Percentiles rank a stretch among this genome's conserved stretches.
phyloP scores from a whole-genome alignment of 2,329 filamentous ascomycete genomes.

The Eutypella sp. region DNA sequence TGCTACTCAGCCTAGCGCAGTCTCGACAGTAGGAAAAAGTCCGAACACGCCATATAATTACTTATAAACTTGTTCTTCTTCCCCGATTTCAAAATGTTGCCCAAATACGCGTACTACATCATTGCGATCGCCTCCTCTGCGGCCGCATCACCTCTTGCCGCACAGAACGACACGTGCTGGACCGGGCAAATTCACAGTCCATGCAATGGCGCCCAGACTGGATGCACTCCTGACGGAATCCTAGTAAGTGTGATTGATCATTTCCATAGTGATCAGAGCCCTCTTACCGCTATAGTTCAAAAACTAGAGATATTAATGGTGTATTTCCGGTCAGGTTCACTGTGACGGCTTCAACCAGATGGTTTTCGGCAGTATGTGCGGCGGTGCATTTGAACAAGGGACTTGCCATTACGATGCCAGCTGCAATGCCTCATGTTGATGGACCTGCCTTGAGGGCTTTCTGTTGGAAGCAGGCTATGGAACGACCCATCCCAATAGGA shows the following conservation, averaged over 20 bases:
- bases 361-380: slow-evolving; percentile 10
- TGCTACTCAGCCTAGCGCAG: too few relatives aligned
- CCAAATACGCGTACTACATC: slow-evolving; percentile 3
- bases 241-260: slow-evolving; percentile 5
- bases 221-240: slow-evolving; percentile 11
- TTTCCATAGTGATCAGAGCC: not conserved
- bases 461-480: too few relatives aligned
- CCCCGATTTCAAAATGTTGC: slow-evolving; percentile 8
- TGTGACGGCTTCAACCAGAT: slow-evolving; percentile 7
- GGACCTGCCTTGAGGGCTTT: too few relatives aligned
- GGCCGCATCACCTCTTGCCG: slow-evolving; percentile 3
- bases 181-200: slow-evolving; percentile 9
- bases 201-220: slow-evolving; percentile 7
- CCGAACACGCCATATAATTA: too few relatives aligned
- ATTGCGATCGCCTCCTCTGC: slow-evolving; percentile 7
- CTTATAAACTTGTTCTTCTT: too few relatives aligned
- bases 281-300: too few relatives aligned
- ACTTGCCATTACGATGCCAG: slow-evolving; percentile 10
- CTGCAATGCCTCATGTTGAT: slow-evolving; percentile 9
- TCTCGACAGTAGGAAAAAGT: too few relatives aligned
- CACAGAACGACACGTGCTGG: slow-evolving; percentile 8
- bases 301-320: slow-evolving; percentile 2
- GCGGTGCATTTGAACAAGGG: not conserved
- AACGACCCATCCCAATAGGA: too few relatives aligned
- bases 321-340: slow-evolving; percentile 5